Conservation (phyloP, 495 filamentous ascomycete species). For the Xylaria sp. region DNA sequence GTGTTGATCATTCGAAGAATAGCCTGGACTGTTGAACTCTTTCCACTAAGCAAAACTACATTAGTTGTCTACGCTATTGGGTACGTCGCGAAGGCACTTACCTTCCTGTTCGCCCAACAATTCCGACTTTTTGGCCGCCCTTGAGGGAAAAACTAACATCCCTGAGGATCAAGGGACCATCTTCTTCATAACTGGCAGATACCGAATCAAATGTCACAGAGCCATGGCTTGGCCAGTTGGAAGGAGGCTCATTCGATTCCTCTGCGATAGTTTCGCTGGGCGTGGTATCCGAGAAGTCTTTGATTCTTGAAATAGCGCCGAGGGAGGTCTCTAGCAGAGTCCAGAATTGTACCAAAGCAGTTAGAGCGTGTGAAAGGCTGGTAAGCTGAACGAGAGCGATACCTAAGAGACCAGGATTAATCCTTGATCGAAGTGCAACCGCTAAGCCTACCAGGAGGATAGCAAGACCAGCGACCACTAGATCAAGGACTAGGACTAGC, state of each 20-base stretch:
- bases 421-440: conserved; percentile 45
- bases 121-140: conserved; percentile 52
- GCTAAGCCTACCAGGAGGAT: conserved; percentile 57
- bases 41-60: conserved; percentile 41
- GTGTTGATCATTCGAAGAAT: conserved; percentile 50
- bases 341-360: conserved; percentile 37
- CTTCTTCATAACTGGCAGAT: conserved; percentile 25
- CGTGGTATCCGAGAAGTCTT: conserved; percentile 31
- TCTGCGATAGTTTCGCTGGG: conserved; percentile 28
- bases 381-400: conserved; percentile 33
- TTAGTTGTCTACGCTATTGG: background rate
- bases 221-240: conserved; percentile 35
- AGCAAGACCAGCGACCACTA: conserved; percentile 58
- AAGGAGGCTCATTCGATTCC: conserved; percentile 27
- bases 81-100: conserved; percentile 21
- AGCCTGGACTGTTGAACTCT: conserved; percentile 45
- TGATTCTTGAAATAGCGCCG: conserved; percentile 51
- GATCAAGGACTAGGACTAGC: conserved; percentile 58
- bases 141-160: conserved; percentile 24
- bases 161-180: conserved; percentile 16
- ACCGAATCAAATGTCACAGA: conserved; percentile 30
- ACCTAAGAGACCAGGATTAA: conserved; percentile 29
- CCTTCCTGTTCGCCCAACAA: conserved; percentile 57
- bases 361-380: conserved; percentile 30
- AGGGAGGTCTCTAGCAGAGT: conserved; percentile 52